A percentile compares a stretch with the other conserved stretches of the same genome.
Conservation (phyloP, 345 rosid species). For the Barbarea vulgaris region DNA sequence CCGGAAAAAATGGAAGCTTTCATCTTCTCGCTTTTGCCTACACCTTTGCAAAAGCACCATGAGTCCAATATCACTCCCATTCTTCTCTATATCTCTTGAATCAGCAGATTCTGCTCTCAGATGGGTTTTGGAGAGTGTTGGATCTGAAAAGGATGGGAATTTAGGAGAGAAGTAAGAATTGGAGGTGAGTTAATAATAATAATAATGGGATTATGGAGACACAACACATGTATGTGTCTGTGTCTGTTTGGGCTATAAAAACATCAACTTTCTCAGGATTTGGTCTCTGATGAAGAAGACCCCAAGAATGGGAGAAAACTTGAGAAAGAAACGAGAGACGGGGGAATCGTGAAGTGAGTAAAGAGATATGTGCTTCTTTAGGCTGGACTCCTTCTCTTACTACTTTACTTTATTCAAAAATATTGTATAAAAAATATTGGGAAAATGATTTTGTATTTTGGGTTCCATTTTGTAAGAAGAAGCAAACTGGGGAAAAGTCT, state of each 20-base stretch:
- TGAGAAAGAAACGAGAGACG: slow-evolving; percentile 40
- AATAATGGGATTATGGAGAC: slow-evolving; percentile 38
- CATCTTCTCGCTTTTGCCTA: slow-evolving; percentile 83
- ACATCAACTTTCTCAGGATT: slow-evolving; percentile 32
- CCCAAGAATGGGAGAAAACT: slow-evolving; percentile 26
- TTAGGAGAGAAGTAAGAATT: slow-evolving; percentile 33
- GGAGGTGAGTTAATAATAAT: slow-evolving; percentile 15
- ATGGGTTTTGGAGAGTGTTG: slow-evolving; percentile 34
- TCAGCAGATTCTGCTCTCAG: background rate
- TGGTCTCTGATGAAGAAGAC: slow-evolving; percentile 29
- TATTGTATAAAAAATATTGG: background rate
- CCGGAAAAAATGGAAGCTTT: slow-evolving; percentile 72
- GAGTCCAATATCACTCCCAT: slow-evolving; percentile 81
- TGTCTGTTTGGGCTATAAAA: slow-evolving; percentile 32
- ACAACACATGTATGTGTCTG: slow-evolving; percentile 40
- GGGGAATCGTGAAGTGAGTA: slow-evolving; percentile 61
- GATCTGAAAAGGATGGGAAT: slow-evolving; percentile 46
- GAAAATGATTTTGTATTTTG: background rate
- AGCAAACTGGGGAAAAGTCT: slow-evolving; percentile 31
- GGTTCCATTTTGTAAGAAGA: slow-evolving; percentile 24
- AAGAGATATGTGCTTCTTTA: slow-evolving; percentile 33
- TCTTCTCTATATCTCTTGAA: background rate
- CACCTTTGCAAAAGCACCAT: slow-evolving; percentile 94
- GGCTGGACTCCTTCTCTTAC: slow-evolving; percentile 42
- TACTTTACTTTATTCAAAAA: background rate